These are phyloP conservation scores for Elongisporangium prolatum DNA, from an alignment of 352 stramenopile genomes.

Conservation along the genomic window DNA sequence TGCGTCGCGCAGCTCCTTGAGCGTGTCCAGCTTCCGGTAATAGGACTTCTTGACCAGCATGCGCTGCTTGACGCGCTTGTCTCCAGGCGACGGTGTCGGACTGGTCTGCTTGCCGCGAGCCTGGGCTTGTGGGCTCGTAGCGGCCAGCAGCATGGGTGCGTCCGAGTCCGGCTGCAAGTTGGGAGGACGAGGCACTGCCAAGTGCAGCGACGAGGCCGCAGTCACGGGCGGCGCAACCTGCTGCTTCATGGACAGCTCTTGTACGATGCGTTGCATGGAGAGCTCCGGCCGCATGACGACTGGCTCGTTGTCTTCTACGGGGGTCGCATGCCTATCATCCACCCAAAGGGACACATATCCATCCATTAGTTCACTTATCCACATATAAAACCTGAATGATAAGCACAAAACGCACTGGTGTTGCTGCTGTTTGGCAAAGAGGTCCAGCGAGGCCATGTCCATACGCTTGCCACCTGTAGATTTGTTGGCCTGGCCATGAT, in stretches of 20 bases:
- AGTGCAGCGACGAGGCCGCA: background rate
- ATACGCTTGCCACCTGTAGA: constrained; percentile 16
- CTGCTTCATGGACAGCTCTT: constrained; percentile 20
- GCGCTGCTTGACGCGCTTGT: constrained; percentile 68
- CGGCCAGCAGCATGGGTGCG: background rate
- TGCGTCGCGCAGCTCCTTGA: constrained; percentile 45
- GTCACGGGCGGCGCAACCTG: background rate
- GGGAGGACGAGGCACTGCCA: background rate
- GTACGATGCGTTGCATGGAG: constrained; percentile 48
- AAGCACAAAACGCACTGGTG: constrained; percentile 5
- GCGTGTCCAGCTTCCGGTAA: constrained; percentile 74
- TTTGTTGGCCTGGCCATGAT: background rate
- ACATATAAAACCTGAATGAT: background rate
- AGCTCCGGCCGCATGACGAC: constrained; percentile 15
- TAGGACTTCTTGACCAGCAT: constrained; percentile 67
- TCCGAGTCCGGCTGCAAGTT: background rate
- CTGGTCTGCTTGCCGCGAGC: background rate
- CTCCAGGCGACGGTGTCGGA: constrained; percentile 1
- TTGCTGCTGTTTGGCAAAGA: constrained; percentile 28
- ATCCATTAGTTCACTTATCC: background rate
- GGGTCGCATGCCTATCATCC: constrained; percentile 14
- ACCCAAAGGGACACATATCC: background rate
- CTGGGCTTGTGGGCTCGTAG: background rate
- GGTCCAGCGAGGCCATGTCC: constrained; percentile 56
- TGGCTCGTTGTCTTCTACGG: constrained; percentile 4